phyloP scores from a whole-genome alignment of 192 early-diverging fungal genomes.

The Backusella psychrophila region DNA sequence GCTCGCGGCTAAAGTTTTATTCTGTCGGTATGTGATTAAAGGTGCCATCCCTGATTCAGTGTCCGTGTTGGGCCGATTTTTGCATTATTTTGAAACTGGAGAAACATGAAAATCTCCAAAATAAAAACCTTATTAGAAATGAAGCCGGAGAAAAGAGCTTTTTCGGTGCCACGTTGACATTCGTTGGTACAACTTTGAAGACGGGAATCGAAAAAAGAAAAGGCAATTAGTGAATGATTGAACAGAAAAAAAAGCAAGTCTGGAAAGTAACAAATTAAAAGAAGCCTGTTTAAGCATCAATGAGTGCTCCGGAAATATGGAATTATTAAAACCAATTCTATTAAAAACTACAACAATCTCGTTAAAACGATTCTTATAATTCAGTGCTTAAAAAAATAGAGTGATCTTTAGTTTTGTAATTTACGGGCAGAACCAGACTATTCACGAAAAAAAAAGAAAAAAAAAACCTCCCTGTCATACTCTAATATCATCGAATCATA shows the following conservation, averaged over 20 bases:
- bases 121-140: slow-evolving; percentile 10
- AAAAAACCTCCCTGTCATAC: neutral
- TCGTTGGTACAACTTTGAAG: slow-evolving; percentile 6
- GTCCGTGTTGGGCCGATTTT: neutral
- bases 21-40: neutral
- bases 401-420: neutral
- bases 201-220: neutral
- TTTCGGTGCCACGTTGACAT: slow-evolving; percentile 1
- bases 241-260: neutral
- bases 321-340: neutral
- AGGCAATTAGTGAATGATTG: neutral
- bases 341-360: neutral
- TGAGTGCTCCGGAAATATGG: neutral
- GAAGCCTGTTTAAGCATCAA: neutral
- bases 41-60: neutral
- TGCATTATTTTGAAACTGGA: neutral
- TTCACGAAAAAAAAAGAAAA: neutral
- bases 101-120: slow-evolving; percentile 2
- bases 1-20: neutral
- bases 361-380: neutral
- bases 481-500: neutral
- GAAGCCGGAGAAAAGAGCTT: neutral
- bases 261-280: neutral
- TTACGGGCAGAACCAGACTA: neutral
- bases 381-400: neutral